Evolutionary conservation across 768 basidiomycete genomes (phyloP), one percentile per base, ranked within the genome.

Genomic region (Rhizopogon salebrosus): DNA sequence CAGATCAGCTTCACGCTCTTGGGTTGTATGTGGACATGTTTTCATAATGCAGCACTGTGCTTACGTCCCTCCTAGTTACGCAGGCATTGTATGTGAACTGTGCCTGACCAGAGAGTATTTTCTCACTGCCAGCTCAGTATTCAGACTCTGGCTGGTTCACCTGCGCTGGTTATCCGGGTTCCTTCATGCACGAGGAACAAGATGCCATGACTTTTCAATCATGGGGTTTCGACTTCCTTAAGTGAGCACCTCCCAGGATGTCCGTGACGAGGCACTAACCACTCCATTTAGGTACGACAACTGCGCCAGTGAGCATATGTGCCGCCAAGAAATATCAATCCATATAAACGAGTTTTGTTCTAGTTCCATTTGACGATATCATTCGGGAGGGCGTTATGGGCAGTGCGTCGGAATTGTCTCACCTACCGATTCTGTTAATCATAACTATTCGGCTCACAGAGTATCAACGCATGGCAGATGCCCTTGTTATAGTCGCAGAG

Each of bases 81-180:
- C 80, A n/a, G 83, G 83, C 7, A 84, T 85, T 39, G 83, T 84
- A 58, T 58, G 78, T 64, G 24, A 8, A 6, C 16, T 23, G 6
- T 24, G 6, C 5, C 13, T 41, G 22, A 40, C 26, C 10, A 18
- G 22, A 8, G 9, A 4, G 20, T 16, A 10, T 23, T 14, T 27
- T 16, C 23, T 37, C 16, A 42, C 35, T 38, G 6, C 48, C 3
- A 29, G 34, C 20, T 38, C 9, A 83, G 83, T 85, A 85, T 54
- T 79, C 82, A 54, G 82, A 84, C 63, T 80, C 84, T 0, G 84
- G 84, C 14, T 85, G 83, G 83, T 81, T 77, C 58, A 85, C 84
- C 5, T 85, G 84, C 56, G 70, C 72, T 24, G 59, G 75, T 13
- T 84, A 80, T 59, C 83, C 84, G 1, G 84, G 83, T 36, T 85